These are phyloP conservation scores for Alternaria triticimaculans DNA, from an alignment of 2,329 filamentous ascomycete genomes.

Conservation along the genomic window DNA sequence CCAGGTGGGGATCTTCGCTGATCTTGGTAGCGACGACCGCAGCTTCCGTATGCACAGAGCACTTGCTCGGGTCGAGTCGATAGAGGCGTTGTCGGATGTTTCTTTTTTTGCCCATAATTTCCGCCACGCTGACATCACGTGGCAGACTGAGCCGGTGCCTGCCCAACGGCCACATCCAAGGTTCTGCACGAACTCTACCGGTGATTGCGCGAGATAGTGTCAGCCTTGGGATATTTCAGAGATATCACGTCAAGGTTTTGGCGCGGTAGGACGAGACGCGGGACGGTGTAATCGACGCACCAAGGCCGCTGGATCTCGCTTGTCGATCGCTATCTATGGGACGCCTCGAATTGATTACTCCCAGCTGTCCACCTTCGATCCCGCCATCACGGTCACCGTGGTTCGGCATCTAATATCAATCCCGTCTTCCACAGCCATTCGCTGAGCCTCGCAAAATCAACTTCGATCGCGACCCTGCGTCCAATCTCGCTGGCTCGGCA, in stretches of 20 bases:
- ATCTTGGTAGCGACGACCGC: background rate
- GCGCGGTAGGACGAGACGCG: background rate
- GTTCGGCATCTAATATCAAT: slow-evolving; percentile 11
- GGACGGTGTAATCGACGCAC: background rate
- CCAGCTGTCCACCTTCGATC: slow-evolving; percentile 2
- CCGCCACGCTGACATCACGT: background rate
- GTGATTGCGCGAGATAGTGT: background rate
- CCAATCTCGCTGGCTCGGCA: slow-evolving; percentile 1
- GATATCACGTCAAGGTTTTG: background rate
- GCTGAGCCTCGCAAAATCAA: background rate
- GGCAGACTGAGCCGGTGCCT: background rate
- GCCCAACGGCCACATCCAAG: background rate
- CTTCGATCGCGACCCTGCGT: background rate
- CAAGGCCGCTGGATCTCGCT: slow-evolving; percentile 8
- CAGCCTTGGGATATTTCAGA: background rate
- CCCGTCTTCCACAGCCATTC: background rate
- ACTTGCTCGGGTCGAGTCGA: background rate
- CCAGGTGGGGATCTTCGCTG: background rate
- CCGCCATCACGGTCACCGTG: slow-evolving; percentile 3
- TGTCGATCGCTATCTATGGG: slow-evolving; percentile 12
- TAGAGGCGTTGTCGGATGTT: background rate
- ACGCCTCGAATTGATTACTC: slow-evolving; percentile 23
- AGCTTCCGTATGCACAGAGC: slow-evolving; percentile 8
- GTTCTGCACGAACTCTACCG: background rate
- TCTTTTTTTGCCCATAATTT: slow-evolving; percentile 4